These are phyloP conservation scores for Sphaerosporella brunnea DNA, from an alignment of 495 filamentous ascomycete species.

Conservation along the genomic window DNA sequence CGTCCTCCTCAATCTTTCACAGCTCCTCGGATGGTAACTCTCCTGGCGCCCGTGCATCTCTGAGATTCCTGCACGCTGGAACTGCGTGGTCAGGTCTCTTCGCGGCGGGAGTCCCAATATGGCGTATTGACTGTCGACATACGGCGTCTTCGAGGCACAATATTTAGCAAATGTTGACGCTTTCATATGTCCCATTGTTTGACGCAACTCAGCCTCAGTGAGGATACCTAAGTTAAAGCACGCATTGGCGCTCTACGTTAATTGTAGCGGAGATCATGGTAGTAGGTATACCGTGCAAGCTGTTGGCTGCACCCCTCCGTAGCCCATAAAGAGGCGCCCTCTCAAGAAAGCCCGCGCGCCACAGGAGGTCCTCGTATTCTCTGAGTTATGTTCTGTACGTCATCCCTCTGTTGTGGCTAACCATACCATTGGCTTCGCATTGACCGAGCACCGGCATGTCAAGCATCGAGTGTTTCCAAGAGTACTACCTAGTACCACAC, in stretches of 20 bases:
- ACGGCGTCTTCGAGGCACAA: not conserved
- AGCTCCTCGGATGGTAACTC: not conserved
- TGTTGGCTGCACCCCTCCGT: not conserved
- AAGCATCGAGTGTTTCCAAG: too few relatives aligned
- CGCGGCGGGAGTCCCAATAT: not conserved
- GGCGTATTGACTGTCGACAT: not conserved
- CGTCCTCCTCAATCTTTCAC: not conserved
- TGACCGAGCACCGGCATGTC: too few relatives aligned
- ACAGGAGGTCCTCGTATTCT: not conserved
- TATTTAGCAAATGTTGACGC: not conserved
- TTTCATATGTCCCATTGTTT: not conserved
- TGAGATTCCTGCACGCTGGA: not conserved
- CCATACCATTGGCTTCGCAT: too few relatives aligned
- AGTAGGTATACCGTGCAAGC: not conserved
- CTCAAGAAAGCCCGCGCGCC: not conserved
- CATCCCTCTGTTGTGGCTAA: not conserved
- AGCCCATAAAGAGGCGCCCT: not conserved
- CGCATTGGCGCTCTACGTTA: not conserved
- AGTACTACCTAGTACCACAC: too few relatives aligned
- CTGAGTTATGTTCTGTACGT: not conserved
- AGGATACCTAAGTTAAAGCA: not conserved
- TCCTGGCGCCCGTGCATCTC: not conserved
- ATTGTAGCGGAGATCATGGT: not conserved
- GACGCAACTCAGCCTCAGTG: not conserved
- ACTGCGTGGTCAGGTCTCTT: not conserved